Evolutionary conservation across 495 filamentous ascomycete genomes (phyloP), one percentile per base, ranked within the genome.

Genomic region (Aspergillus sclerotioniger): DNA sequence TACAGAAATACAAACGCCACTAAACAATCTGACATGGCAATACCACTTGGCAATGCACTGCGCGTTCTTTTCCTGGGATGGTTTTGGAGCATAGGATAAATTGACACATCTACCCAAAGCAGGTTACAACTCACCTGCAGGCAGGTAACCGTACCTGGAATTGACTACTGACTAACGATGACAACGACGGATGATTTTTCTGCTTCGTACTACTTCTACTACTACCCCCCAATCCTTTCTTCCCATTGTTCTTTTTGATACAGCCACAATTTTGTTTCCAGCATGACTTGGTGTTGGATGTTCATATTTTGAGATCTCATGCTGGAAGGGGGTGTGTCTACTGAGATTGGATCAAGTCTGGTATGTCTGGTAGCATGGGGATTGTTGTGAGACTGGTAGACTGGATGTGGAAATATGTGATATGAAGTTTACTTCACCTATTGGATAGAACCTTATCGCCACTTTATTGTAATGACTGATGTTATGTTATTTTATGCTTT

Each of bases 1-100:
- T 41, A 15, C 56, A 77, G 74, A 77, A 77, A 70, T 77, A 77
- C 64, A 77, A 77, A 69, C 75, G 69, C 52, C 69, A 75, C 62
- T 77, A 59, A 63, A 47, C 25, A 35, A 6, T 29, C 37, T 52
- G 32, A 43, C n/a, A 32, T 25, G 12, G 17, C 19, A 15, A 53
- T 32, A 31, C 47, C 25, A 41, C n/a, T 41, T 41, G 47, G 31
- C 25, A 12, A 29, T 50, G 3, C 12, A 8, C 5, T 28, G 29
- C 25, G 31, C 33, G 33, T 52, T 31, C 21, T 15, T 37, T 32
- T 25, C 33, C n/a, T 51, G 16, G 16, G 41, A 32, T 28, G 31
- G 32, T 4, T 52, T 46, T 39, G 20, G n/a, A 32, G 20, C 33
- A 43, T n/a, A 45, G 33, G 8, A 35, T 13, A 9, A 6, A 35